These are phyloP conservation scores for Teratosphaeria viscida DNA, from an alignment of 2,329 filamentous ascomycete genomes.

Conservation along the genomic window DNA sequence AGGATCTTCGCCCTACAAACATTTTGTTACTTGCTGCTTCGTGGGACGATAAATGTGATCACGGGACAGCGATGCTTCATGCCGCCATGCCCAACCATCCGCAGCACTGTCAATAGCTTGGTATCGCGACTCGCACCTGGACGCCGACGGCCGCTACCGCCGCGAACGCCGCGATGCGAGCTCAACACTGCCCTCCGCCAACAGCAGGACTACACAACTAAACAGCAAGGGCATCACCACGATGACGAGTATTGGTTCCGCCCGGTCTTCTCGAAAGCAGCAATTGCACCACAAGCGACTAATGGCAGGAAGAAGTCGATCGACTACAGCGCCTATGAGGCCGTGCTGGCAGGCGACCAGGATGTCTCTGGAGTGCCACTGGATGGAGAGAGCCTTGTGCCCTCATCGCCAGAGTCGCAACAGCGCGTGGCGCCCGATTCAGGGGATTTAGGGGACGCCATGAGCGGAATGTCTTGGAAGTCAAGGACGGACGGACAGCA, in stretches of 20 bases:
- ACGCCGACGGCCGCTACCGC: background rate
- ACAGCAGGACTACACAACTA: background rate
- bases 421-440: background rate
- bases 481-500: background rate
- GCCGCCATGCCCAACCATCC: constrained; percentile 17
- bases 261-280: background rate
- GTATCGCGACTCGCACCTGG: background rate
- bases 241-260: constrained; percentile 3
- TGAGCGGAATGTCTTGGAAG: background rate
- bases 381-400: background rate
- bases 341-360: background rate
- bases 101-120: constrained; percentile 6
- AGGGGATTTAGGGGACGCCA: background rate
- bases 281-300: background rate
- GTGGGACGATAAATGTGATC: background rate
- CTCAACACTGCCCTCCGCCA: background rate
- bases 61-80: constrained; percentile 23
- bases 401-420: background rate
- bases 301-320: background rate
- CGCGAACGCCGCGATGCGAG: background rate
- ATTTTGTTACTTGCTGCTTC: background rate
- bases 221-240: constrained; percentile 3
- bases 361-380: background rate
- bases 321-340: background rate
- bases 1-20: background rate